These are phyloP conservation scores for Petasospora fabianii DNA, from an alignment of 1,139 yeast genomes.

Conservation along the genomic window DNA sequence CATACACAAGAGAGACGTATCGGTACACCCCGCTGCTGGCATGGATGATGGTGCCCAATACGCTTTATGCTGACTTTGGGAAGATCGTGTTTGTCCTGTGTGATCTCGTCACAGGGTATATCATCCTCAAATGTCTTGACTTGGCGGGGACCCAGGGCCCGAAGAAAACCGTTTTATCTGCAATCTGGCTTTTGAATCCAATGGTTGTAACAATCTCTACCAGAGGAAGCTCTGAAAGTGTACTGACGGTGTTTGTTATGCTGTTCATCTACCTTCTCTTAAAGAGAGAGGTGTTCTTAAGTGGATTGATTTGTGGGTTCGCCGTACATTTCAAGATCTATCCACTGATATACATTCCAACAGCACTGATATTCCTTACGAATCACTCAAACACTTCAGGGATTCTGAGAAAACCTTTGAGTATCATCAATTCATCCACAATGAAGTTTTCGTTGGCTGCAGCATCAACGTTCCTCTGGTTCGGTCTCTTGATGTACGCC, in stretches of 20 bases:
- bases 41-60: slow-evolving; percentile 69
- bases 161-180: slow-evolving; percentile 40
- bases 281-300: slow-evolving; percentile 34
- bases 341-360: slow-evolving; percentile 66
- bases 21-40: slow-evolving; percentile 89
- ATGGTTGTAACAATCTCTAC: slow-evolving; percentile 94
- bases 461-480: slow-evolving; percentile 38
- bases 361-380: slow-evolving; percentile 21
- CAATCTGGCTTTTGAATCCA: slow-evolving; percentile 88
- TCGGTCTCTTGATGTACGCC: slow-evolving; percentile 58
- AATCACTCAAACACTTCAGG: not conserved
- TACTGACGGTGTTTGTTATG: slow-evolving; percentile 76
- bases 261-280: slow-evolving; percentile 47
- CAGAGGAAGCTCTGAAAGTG: slow-evolving; percentile 90
- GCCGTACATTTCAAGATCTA: slow-evolving; percentile 89
- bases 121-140: slow-evolving; percentile 48
- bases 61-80: slow-evolving; percentile 57
- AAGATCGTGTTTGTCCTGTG: slow-evolving; percentile 71
- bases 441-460: slow-evolving; percentile 42
- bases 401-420: slow-evolving; percentile 8
- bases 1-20: slow-evolving; percentile 83
- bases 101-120: slow-evolving; percentile 76
- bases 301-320: slow-evolving; percentile 70
- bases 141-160: slow-evolving; percentile 22
- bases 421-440: slow-evolving; percentile 31